Percentiles rank a stretch among this genome's conserved stretches.
These are phyloP conservation scores for Psophocarpus tetragonolobus DNA, from an alignment of 306 rosid genomes.

Conservation along the genomic window DNA sequence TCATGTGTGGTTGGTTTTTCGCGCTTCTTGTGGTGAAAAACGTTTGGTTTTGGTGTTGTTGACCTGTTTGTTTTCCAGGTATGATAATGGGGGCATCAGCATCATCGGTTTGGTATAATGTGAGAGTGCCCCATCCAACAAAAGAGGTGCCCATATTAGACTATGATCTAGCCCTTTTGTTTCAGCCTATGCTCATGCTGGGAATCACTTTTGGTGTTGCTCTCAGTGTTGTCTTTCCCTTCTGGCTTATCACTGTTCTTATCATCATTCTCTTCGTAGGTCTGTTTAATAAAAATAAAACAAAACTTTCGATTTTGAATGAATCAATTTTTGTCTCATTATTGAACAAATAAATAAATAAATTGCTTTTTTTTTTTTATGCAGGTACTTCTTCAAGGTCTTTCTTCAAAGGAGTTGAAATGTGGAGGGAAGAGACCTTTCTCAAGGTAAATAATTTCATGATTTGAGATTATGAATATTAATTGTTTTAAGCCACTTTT, in stretches of 20 bases:
- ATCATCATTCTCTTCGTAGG: slow-evolving; percentile 84
- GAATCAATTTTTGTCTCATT: not conserved
- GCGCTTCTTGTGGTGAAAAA: not conserved
- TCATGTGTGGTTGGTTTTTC: not conserved
- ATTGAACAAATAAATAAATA: not conserved
- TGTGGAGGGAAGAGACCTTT: slow-evolving; percentile 84
- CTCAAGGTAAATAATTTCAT: slow-evolving; percentile 46
- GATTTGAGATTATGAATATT: not conserved
- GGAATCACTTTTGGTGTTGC: slow-evolving; percentile 87
- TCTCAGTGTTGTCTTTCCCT: slow-evolving; percentile 93
- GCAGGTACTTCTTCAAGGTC: slow-evolving; percentile 90
- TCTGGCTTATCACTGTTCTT: slow-evolving; percentile 89
- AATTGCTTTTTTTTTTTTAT: not conserved
- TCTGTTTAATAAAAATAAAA: slow-evolving; percentile 1
- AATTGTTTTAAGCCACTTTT: not conserved
- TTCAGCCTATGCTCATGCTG: slow-evolving; percentile 95
- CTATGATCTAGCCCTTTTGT: slow-evolving; percentile 83
- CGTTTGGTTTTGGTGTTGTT: slow-evolving; percentile 1
- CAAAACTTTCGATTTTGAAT: not conserved
- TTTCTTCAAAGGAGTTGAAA: slow-evolving; percentile 61
- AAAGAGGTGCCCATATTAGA: slow-evolving; percentile 82
- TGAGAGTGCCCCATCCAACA: slow-evolving; percentile 86
- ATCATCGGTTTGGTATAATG: slow-evolving; percentile 89
- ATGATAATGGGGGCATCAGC: slow-evolving; percentile 97
- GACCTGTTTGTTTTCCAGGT: slow-evolving; percentile 49